Conservation (phyloP, 116 monocot species). For the Posidonia oceanica region DNA sequence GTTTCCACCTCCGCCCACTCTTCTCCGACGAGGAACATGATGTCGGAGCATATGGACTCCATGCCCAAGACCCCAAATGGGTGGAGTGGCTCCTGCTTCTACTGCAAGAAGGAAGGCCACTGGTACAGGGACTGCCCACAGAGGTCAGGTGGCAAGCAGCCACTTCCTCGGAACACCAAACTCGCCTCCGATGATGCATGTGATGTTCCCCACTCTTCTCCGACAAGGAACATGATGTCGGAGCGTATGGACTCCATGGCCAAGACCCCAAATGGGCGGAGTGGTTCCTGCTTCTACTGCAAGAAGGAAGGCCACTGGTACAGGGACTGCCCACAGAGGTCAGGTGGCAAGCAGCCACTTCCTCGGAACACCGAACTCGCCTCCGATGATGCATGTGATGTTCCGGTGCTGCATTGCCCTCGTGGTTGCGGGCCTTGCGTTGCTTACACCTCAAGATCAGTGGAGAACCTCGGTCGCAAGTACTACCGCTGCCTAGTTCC, state of each 20-base stretch:
- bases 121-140: background rate
- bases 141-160: background rate
- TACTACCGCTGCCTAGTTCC: background rate
- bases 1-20: background rate
- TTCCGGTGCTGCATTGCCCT: slow-evolving; percentile 9
- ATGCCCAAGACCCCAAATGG: background rate
- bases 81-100: background rate
- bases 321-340: slow-evolving; percentile 9
- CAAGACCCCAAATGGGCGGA: background rate
- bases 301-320: slow-evolving; percentile 15
- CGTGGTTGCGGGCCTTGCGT: slow-evolving; percentile 10
- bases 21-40: background rate
- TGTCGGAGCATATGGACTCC: background rate
- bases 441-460: slow-evolving; percentile 4
- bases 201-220: background rate
- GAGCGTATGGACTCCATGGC: background rate
- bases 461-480: slow-evolving; percentile 8
- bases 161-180: background rate
- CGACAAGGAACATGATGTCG: background rate
- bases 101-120: background rate
- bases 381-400: background rate
- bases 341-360: background rate
- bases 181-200: background rate
- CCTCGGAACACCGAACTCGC: background rate
- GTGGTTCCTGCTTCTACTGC: slow-evolving; percentile 2